These are phyloP conservation scores for Plantago major DNA, from an alignment of 257 asterid species.

Conservation along the genomic window DNA sequence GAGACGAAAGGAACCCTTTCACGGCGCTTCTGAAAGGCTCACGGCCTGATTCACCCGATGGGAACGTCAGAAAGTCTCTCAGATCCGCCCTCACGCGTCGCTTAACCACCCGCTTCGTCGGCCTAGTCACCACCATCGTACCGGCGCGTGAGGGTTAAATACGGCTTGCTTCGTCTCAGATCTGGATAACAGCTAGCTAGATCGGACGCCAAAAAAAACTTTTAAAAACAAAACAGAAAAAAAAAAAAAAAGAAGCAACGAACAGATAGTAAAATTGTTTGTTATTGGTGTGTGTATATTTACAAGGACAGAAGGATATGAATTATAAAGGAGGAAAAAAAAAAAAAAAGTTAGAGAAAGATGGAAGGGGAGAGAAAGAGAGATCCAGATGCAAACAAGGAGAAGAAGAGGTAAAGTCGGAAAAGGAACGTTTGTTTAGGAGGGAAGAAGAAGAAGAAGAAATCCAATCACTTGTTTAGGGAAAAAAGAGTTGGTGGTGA, in stretches of 20 bases:
- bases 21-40: slow-evolving; percentile 65
- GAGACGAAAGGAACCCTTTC: slow-evolving; percentile 41
- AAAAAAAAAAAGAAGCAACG: too few species aligned
- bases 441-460: neutral
- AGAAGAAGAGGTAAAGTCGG: slow-evolving; percentile 22
- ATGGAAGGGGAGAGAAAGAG: neutral
- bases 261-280: too few species aligned
- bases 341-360: neutral
- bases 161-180: slow-evolving; percentile 29
- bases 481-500: too few species aligned
- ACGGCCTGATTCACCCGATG: slow-evolving; percentile 36
- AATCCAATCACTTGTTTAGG: too few species aligned
- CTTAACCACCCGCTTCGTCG: slow-evolving; percentile 57
- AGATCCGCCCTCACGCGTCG: slow-evolving; percentile 77
- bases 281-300: neutral
- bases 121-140: slow-evolving; percentile 65
- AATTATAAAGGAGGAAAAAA: neutral
- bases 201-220: slow-evolving; percentile 30
- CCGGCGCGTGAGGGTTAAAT: slow-evolving; percentile 33
- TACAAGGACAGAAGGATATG: neutral
- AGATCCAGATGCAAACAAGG: neutral
- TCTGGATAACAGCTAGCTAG: slow-evolving; percentile 23
- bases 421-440: slow-evolving; percentile 31
- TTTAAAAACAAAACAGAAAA: neutral
- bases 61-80: slow-evolving; percentile 60